Evolutionary conservation across 2,329 filamentous ascomycete genomes (phyloP).

Genomic region (Thelonectria rubi): DNA sequence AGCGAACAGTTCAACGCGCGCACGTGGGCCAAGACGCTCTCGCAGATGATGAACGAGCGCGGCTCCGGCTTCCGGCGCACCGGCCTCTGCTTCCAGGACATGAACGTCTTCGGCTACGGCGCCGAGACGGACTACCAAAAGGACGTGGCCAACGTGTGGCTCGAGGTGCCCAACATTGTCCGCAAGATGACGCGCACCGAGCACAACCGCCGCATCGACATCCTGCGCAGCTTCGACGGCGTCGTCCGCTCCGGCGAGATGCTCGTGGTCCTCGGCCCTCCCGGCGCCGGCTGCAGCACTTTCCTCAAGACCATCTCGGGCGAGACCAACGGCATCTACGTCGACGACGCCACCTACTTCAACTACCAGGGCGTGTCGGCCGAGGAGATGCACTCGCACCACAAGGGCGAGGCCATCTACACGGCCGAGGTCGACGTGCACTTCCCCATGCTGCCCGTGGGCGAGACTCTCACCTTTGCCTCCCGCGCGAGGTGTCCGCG

Average conservation of each 20-base stretch:
- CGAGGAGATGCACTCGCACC: slow-evolving; percentile 22
- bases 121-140: slow-evolving; percentile 26
- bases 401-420: slow-evolving; percentile 26
- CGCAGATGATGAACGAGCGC: slow-evolving; percentile 12
- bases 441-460: slow-evolving; percentile 24
- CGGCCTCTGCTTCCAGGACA: slow-evolving; percentile 24
- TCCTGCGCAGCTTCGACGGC: slow-evolving; percentile 19
- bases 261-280: slow-evolving; percentile 22
- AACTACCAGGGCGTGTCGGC: slow-evolving; percentile 25
- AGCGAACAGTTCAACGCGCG: slow-evolving; percentile 22
- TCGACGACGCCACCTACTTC: slow-evolving; percentile 20
- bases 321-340: slow-evolving; percentile 23
- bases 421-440: slow-evolving; percentile 23
- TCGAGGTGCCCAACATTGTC: slow-evolving; percentile 11
- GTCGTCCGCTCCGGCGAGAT: slow-evolving; percentile 18
- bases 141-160: slow-evolving; percentile 23
- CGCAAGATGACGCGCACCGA: slow-evolving; percentile 10
- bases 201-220: slow-evolving; percentile 17
- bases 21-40: slow-evolving; percentile 22
- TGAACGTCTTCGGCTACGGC: slow-evolving; percentile 25
- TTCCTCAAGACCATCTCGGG: slow-evolving; percentile 27
- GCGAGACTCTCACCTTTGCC: slow-evolving; percentile 25
- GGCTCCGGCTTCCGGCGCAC: slow-evolving; percentile 21
- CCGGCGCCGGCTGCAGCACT: slow-evolving; percentile 19
- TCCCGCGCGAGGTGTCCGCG: slow-evolving; percentile 20